Evolutionary conservation across 2,329 filamentous ascomycete species (phyloP), one percentile per base, ranked within the genome.

Genomic region (Penicillium digitatum): DNA sequence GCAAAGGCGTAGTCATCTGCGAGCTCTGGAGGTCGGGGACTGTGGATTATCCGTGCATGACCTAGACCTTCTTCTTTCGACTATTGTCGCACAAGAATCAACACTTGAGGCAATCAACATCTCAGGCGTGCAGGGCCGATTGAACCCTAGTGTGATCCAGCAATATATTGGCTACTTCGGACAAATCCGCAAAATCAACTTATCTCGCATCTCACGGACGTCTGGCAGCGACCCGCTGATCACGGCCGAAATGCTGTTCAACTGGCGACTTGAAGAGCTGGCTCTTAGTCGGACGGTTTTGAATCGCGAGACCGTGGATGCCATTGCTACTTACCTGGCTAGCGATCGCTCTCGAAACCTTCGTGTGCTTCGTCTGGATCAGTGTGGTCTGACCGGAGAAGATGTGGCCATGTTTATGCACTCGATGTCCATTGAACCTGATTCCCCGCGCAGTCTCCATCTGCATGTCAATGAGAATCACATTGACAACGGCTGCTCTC

Each of bases 71-170:
- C 74, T 89, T 14, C 72, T 89, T 27, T 85, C 86, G 48, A 82
- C 85, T 16, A 71, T 88, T 16, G 78, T 83, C 29, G 78, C 81
- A 3, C 87, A 89, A 66, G 83, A 86, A 60, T 82, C 81, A 32
- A 88, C 86, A 0, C 68, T 89, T 22, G 86, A 89, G 66, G 81
- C 81, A 1, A 76, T 89, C 55, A 81, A 88, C 65, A 80, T 89
- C 12, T 87, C 86, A 3, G 83, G 83, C 12, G 85, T 88, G 58
- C 81, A 83, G 54, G 84, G 85, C 29, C 81, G 86, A 1, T 75
- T 89, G 37, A 83, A 83, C 49, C 83, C 86, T 0, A 77, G 82
- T 16, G 75, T 81, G n/a, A 84, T 89, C 50, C 85, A 87, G 61
- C 81, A 81, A 46, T 83, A 87, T 56, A 82, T 89, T 66, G 81